A percentile compares a stretch with the other conserved stretches of the same genome.
Evolutionary conservation across 2,329 filamentous ascomycete genomes (phyloP).

Genomic region (Calonectria honghensis): DNA sequence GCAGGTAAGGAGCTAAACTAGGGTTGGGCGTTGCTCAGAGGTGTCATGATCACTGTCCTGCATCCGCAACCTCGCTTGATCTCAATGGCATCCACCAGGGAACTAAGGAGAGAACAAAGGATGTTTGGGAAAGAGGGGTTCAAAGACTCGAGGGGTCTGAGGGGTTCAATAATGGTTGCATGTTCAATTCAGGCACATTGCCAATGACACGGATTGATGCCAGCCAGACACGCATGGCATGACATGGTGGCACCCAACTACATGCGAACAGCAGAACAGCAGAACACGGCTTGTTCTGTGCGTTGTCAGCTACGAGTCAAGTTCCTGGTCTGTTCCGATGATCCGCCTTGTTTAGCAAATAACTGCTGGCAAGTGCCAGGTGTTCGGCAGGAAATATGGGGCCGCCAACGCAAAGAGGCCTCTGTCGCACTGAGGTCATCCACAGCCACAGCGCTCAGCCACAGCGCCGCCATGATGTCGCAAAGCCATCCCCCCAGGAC

Average conservation of each 20-base stretch:
- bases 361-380: not conserved
- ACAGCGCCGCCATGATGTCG: slow-evolving; percentile 23
- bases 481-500: slow-evolving; percentile 29
- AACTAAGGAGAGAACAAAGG: not conserved
- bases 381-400: not conserved
- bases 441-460: slow-evolving; percentile 48
- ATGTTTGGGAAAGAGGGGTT: not conserved
- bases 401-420: slow-evolving; percentile 21
- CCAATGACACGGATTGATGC: not conserved
- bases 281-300: not conserved
- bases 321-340: not conserved
- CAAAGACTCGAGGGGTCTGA: not conserved
- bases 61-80: not conserved
- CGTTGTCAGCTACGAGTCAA: slow-evolving; percentile 4
- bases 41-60: not conserved
- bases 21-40: not conserved
- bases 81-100: not conserved
- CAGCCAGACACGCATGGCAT: not conserved
- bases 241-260: not conserved
- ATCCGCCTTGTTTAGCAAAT: not conserved
- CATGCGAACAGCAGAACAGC: not conserved
- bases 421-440: not conserved
- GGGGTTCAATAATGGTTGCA: not conserved
- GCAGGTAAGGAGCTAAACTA: not conserved
- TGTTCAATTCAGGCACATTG: not conserved